phyloP scores from a whole-genome alignment of 2,329 filamentous ascomycete genomes.

The Alternaria conjuncta region DNA sequence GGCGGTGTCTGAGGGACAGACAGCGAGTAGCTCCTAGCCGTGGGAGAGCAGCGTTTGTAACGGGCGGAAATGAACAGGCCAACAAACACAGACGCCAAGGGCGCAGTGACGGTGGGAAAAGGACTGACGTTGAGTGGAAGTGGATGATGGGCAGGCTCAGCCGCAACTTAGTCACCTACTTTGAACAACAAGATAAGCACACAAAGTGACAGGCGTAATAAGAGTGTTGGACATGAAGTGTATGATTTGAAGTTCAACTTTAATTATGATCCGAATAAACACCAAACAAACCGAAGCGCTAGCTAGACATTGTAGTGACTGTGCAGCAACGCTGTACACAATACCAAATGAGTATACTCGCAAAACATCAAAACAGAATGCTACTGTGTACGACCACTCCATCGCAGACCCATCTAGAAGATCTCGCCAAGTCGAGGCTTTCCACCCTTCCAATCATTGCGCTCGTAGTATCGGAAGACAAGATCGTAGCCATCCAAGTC shows the following conservation, averaged over 20 bases:
- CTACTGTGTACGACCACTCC: not conserved
- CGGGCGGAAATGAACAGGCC: not conserved
- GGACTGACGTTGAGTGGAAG: not conserved
- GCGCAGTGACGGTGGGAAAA: not conserved
- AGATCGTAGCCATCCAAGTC: conserved; percentile 97
- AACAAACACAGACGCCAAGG: not conserved
- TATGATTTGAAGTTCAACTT: not conserved
- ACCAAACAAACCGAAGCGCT: not conserved
- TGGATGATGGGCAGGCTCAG: not conserved
- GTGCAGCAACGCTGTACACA: conserved; percentile 1
- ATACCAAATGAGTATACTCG: not conserved
- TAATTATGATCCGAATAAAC: not conserved
- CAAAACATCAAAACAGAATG: not conserved
- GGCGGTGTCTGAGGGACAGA: not conserved
- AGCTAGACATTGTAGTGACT: conserved; percentile 7
- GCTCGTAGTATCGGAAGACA: conserved; percentile 95
- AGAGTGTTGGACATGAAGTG: not conserved
- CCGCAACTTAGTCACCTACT: not conserved
- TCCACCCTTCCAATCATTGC: conserved; percentile 77
- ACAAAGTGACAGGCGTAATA: rapidly evolving
- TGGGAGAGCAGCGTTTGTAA: not conserved
- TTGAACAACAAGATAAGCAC: not conserved
- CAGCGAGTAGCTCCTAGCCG: not conserved
- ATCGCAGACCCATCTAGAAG: not conserved
- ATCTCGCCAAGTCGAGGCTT: conserved; percentile 67